phyloP scores from a whole-genome alignment of 345 rosid species.

The Geranium brycei region DNA sequence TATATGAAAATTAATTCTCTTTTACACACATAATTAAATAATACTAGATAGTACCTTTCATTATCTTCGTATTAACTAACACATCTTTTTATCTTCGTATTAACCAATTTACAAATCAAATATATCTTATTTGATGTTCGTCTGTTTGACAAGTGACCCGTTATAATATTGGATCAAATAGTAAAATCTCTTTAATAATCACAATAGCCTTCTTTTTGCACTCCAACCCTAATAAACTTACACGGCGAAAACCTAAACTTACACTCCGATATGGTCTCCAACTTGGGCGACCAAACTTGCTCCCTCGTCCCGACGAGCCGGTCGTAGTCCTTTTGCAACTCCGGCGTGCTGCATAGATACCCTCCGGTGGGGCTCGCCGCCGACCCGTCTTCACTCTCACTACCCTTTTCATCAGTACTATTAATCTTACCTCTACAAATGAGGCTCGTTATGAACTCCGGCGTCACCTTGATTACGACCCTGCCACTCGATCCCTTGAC shows the following conservation, averaged over 20 bases:
- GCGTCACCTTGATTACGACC: conserved; percentile 43
- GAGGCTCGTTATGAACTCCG: conserved; percentile 37
- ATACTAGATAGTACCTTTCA: too few species aligned
- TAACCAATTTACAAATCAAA: too few species aligned
- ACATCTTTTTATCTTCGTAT: too few species aligned
- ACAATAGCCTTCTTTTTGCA: conserved; percentile 20
- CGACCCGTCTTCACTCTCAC: neutral
- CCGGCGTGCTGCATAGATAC: conserved; percentile 34
- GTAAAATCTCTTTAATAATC: too few species aligned
- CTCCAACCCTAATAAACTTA: conserved; percentile 22
- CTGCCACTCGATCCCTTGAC: conserved; percentile 32
- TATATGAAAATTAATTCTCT: too few species aligned
- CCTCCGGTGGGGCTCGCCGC: conserved; percentile 6
- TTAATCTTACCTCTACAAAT: conserved; percentile 10
- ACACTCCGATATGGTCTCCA: conserved; percentile 32
- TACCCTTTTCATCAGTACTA: neutral
- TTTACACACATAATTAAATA: too few species aligned
- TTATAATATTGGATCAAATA: too few species aligned
- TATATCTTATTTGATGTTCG: too few species aligned
- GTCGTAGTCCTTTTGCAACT: conserved; percentile 32
- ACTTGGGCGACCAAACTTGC: conserved; percentile 38
- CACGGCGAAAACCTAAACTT: conserved; percentile 33
- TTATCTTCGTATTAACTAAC: too few species aligned
- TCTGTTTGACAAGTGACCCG: too few species aligned
- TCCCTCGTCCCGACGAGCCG: conserved; percentile 28